Percentiles rank a stretch among this genome's conserved stretches.
Evolutionary conservation across 371 early-diverging fungal genomes (phyloP).

Genomic region (Lichtheimia ornata): DNA sequence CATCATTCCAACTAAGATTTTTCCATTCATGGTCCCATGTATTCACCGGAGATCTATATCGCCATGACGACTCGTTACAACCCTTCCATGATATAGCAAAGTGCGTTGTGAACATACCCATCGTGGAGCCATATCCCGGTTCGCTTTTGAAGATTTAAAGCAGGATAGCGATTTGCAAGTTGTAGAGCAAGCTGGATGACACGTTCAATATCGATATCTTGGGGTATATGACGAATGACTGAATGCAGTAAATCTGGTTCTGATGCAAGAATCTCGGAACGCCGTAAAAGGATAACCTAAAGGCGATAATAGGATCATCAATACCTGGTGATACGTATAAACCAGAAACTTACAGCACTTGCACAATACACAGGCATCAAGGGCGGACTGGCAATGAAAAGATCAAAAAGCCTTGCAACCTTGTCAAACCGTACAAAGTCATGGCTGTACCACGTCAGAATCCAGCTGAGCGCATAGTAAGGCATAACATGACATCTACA

Average conservation of each 20-base stretch:
- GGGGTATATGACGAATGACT: conserved; percentile 60
- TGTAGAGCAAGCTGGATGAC: conserved; percentile 47
- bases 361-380: conserved; percentile 77
- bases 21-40: conserved; percentile 40
- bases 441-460: conserved; percentile 88
- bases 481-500: conserved; percentile 60
- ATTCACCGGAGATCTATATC: conserved; percentile 39
- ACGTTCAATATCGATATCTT: conserved; percentile 51
- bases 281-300: conserved; percentile 55
- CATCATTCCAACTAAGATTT: conserved; percentile 34
- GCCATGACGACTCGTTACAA: not conserved
- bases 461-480: conserved; percentile 84
- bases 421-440: conserved; percentile 64
- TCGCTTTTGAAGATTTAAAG: conserved; percentile 53
- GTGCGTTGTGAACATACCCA: conserved; percentile 24
- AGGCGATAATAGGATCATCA: not conserved
- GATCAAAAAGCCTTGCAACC: conserved; percentile 74
- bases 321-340: not conserved
- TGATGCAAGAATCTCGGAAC: conserved; percentile 51
- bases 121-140: conserved; percentile 59
- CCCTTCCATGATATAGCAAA: not conserved
- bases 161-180: conserved; percentile 47
- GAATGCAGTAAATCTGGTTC: conserved; percentile 66
- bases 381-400: conserved; percentile 74
- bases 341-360: conserved; percentile 51